Evolutionary conservation across 1,139 yeast species (phyloP), one percentile per base, ranked within the genome.

Genomic region (Yamadazyma mexicana): DNA sequence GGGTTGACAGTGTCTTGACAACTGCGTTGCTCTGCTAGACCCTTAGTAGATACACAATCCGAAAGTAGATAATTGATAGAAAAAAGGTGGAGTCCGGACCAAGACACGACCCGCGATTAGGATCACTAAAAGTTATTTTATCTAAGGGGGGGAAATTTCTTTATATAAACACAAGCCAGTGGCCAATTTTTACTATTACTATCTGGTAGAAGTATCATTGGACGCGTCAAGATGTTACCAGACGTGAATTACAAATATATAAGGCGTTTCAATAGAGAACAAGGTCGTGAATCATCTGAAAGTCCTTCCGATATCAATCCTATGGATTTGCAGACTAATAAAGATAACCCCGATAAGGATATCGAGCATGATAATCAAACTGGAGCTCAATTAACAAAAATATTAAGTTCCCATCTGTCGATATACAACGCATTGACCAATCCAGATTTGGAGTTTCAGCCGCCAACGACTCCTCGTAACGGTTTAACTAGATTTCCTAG

Each of bases 391-490:
- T 33, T 26, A 22, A 28, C 31, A 7, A 59, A 55, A 34, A 54
- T 69, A 28, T 60, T 69, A 29, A 56, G 56, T 33, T 62, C 73
- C 11, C 73, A 69, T 43, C 67, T 61, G 60, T 67, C 73, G 2
- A 61, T 70, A 22, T 67, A 60, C 46, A 61, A 68, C 44, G 70
- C 64, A 3, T 58, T 70, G 35, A 66, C 59, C 31, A 67, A 71
- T 47, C 76, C 76, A 4, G 73, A 68, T n/a, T 60, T 70, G 36
- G 73, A 69, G 42, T 48, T 58, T 39, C 45, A 59, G 7, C 53
- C 56, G 15, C 33, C 41, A 16, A n/a, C n/a, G n/a, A 33, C 35
- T 6, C 26, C 30, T 11, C 25, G 32, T n/a, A 16, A 37, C 26
- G 44, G 39, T 15, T 35, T 46, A 17, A 32, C 44, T 7, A 33